Evolutionary conservation across 345 rosid species (phyloP).

Genomic region (Boechera divaricarpa): DNA sequence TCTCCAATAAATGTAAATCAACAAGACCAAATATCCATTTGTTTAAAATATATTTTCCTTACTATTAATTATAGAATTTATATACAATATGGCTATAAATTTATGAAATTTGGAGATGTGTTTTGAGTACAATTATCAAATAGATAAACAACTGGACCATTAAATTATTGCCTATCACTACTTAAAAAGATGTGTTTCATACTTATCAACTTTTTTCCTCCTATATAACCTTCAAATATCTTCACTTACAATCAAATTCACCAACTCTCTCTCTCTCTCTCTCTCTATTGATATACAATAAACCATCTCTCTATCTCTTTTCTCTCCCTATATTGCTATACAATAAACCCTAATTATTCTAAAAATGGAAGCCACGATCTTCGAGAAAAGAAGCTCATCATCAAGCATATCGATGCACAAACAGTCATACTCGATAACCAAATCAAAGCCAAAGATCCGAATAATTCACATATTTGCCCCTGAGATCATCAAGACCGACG

Average conservation of each 20-base stretch:
- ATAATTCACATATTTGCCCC: conserved; percentile 93
- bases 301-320: conserved; percentile 11
- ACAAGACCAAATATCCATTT: not conserved
- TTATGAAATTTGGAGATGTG: not conserved
- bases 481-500: conserved; percentile 94
- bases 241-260: conserved; percentile 44
- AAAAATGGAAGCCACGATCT: conserved; percentile 53
- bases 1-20: not conserved
- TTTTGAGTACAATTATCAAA: conserved; percentile 6
- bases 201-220: conserved; percentile 5
- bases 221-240: conserved; percentile 38
- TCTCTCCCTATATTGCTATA: conserved; percentile 10
- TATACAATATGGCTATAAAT: not conserved
- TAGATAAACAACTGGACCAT: not conserved
- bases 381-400: conserved; percentile 44
- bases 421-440: conserved; percentile 58
- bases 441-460: conserved; percentile 78
- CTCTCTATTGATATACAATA: not conserved
- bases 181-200: not conserved
- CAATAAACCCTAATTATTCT: conserved; percentile 30
- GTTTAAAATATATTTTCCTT: not conserved
- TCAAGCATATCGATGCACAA: conserved; percentile 54
- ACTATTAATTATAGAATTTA: not conserved
- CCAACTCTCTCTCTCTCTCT: conserved; percentile 48
- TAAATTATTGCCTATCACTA: conserved; percentile 6